Base-by-base conservation (phyloP, 2,329 filamentous ascomycete species). In the Sporothrix pallida region DNA sequence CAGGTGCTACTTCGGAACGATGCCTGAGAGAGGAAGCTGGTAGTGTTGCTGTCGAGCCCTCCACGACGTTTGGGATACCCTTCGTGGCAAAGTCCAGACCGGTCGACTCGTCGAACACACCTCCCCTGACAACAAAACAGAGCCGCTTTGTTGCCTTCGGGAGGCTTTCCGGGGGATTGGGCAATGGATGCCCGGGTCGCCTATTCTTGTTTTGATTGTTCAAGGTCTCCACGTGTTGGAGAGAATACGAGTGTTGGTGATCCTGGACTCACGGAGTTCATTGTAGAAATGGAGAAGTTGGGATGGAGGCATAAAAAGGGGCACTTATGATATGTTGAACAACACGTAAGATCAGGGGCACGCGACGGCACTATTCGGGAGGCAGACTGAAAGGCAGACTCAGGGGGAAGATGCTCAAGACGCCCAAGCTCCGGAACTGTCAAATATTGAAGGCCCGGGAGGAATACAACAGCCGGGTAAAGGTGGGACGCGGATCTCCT, bases 361-460 rank as follows among this genome's bases (percentile, higher is more conserved):
- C 42, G 37, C 37, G 60, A 37, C 44, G 5, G 60, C 46, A 13
- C 37, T 62, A 13, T 13, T 46, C 60, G 37, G 9, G 46, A 70
- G 52, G 68, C 68, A 60, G 68, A 70, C n/a, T 54, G 3, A 48
- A 48, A 60, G 68, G 68, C 68, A 60, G 68, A 60, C 17, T 54
- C 23, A 52, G 48, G 20, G 7, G 63, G 1, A 26, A 37, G 31
- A 37, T 37, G 31, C 5, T 37, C 31, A 37, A 37, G 17, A n/a
- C 42, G 42, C 17, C 2, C 37, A 62, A 42, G 17, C 1, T 9
- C 2, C 26, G 13, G 60, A n/a, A 7, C 37, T 13, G 60, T 65
- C 60, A 65, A 42, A 23, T 3, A 15, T 26, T 17, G 7, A 17
- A 44, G 20, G 37, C 42, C 37, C 60, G 17, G 37, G 37, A 65